Evolutionary conservation across 352 stramenopile species (phyloP), one percentile per base, ranked within the genome.

Genomic region (Pythium vanterpoolii): DNA sequence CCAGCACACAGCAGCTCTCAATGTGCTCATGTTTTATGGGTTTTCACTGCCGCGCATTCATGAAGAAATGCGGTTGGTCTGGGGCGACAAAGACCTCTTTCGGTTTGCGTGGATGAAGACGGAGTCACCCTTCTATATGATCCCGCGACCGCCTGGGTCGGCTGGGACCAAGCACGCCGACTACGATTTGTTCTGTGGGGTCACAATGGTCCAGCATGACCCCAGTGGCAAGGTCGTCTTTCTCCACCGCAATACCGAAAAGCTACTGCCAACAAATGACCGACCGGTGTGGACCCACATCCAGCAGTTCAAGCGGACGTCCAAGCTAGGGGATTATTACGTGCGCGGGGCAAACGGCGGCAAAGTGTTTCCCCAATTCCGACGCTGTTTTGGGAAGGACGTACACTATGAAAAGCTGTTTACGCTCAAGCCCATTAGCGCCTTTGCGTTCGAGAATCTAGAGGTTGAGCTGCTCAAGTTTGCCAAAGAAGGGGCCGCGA

Each of bases 71-170:
- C 68, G 73, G 0, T 73, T 93, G 3, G 77, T 80, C 7, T 93
- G 81, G 81, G 83, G 83, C 11, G 83, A 93, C 65, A 93, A 93
- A 43, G 61, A 68, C 21, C 48, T 74, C 30, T 93, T 93, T 53
- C 79, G 83, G 8, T 86, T 93, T 42, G 68, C 68, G 30, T 74
- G 68, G 68, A 59, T 71, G 43, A 71, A 69, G 43, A 69, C 58
- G n/a, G 34, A 69, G 14, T 66, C 54, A 24, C 51, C 57, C 26
- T 74, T 74, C 57, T 40, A 68, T 48, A 62, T 74, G 50, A 74
- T 74, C 52, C 14, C 10, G 28, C 24, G 30, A 56, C 61, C 49
- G 43, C 30, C 70, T 0, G 67, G 67, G 5, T 48, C 62, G 4
- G 62, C 67, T 19, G 59, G 59, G 4, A 28, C 47, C 19, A 66